phyloP scores from a whole-genome alignment of 2,329 filamentous ascomycete genomes.

The Ilyonectria destructans region DNA sequence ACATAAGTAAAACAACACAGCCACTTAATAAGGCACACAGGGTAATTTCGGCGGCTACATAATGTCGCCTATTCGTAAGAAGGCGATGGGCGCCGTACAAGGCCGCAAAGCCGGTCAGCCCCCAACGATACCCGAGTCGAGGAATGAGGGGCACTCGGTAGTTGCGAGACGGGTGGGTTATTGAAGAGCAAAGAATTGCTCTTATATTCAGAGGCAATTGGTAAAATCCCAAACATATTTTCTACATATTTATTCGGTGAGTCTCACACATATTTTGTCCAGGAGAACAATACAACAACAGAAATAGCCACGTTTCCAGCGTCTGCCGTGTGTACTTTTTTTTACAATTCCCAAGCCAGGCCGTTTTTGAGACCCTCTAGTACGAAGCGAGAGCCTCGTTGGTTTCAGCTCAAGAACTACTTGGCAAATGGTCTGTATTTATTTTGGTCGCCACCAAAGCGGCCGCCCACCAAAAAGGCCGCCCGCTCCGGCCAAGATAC shows the following conservation, averaged over 20 bases:
- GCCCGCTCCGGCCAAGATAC: too few relatives aligned
- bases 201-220: background rate
- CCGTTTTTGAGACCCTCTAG: background rate
- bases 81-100: background rate
- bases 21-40: background rate
- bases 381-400: background rate
- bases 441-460: background rate
- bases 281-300: background rate
- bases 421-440: background rate
- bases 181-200: background rate
- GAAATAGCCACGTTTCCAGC: background rate
- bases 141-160: background rate
- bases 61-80: background rate
- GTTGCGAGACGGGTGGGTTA: background rate
- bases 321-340: background rate
- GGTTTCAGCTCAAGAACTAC: background rate
- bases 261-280: background rate
- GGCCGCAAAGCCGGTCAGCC: background rate
- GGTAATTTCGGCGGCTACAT: background rate
- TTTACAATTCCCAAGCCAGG: background rate
- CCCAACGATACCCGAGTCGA: background rate
- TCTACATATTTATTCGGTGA: background rate
- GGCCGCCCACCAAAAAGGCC: too few relatives aligned
- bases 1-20: background rate
- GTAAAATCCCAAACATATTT: background rate